A percentile compares a stretch with the other conserved stretches of the same genome.
Conservation (phyloP, 495 filamentous ascomycete species). For the Penicillium paradoxum region DNA sequence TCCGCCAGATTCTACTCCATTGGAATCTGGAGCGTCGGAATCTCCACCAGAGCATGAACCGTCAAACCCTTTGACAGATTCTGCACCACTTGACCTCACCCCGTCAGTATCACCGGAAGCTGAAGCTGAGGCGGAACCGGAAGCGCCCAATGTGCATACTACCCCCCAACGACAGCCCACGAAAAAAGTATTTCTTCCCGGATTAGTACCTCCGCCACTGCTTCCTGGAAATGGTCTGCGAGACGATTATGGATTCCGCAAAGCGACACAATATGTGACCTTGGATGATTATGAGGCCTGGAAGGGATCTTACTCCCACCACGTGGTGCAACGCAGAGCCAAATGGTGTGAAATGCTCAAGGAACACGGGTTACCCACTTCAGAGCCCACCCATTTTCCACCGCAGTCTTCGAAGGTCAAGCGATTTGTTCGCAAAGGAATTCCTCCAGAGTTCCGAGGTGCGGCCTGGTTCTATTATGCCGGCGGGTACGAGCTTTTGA, state of each 20-base stretch:
- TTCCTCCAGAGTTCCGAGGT: conserved; percentile 87
- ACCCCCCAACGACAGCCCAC: conserved; percentile 28
- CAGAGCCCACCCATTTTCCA: conserved; percentile 73
- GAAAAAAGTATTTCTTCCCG: conserved; percentile 41
- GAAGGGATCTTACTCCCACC: conserved; percentile 64
- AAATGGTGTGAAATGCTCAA: conserved; percentile 80
- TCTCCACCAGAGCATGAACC: conserved; percentile 7
- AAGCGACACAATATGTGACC: conserved; percentile 74
- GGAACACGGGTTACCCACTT: conserved; percentile 67
- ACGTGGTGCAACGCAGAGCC: conserved; percentile 60
- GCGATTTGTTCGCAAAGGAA: conserved; percentile 89
- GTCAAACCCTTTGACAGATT: not conserved
- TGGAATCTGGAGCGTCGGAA: not conserved
- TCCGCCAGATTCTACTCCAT: not conserved
- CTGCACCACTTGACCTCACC: not conserved
- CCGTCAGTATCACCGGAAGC: conserved; percentile 1
- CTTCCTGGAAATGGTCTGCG: conserved; percentile 38
- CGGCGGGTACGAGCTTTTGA: conserved; percentile 73
- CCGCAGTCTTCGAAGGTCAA: conserved; percentile 76
- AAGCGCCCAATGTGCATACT: not conserved
- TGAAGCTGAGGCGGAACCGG: not conserved
- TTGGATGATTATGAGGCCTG: conserved; percentile 76
- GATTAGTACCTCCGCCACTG: conserved; percentile 36
- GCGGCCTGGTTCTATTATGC: conserved; percentile 97
- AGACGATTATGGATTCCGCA: conserved; percentile 91